Conservation (phyloP, 257 asterid species). For the Solanum tacnaense region DNA sequence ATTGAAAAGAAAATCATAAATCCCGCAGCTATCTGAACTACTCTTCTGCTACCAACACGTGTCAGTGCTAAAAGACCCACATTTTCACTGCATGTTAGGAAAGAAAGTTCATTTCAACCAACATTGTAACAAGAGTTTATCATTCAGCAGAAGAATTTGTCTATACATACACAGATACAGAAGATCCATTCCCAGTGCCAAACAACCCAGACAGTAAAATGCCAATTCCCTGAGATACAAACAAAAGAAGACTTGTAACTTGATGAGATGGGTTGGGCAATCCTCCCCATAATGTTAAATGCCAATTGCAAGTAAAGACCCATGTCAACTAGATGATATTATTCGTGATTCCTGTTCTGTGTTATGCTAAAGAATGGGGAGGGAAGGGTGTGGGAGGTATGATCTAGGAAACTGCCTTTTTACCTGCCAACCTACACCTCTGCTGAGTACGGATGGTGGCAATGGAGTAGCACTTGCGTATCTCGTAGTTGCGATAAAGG, state of each 20-base stretch:
- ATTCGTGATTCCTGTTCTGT: not conserved
- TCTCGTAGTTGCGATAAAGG: constrained; percentile 46
- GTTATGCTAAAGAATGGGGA: not conserved
- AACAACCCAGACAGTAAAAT: constrained; percentile 67
- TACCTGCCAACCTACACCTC: constrained; percentile 99
- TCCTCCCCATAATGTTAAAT: not conserved
- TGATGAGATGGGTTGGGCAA: not conserved
- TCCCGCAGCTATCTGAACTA: constrained; percentile 89
- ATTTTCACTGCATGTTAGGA: constrained; percentile 47
- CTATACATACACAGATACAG: constrained; percentile 72
- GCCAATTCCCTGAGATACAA: constrained; percentile 60
- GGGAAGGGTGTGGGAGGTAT: not conserved
- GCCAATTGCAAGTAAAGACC: not conserved
- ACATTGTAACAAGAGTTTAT: not conserved
- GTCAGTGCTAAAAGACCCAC: constrained; percentile 87
- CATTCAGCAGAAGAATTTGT: not conserved
- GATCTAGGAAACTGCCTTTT: not conserved
- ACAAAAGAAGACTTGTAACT: not conserved
- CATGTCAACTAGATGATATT: not conserved
- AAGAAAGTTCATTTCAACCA: not conserved
- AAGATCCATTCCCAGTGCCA: constrained; percentile 81
- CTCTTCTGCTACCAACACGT: constrained; percentile 92
- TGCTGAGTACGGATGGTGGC: constrained; percentile 77
- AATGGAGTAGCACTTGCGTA: constrained; percentile 51
- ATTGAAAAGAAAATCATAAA: constrained; percentile 92